These are phyloP conservation scores for Starmerella stellata DNA, from an alignment of 805 yeast genomes.

Conservation along the genomic window DNA sequence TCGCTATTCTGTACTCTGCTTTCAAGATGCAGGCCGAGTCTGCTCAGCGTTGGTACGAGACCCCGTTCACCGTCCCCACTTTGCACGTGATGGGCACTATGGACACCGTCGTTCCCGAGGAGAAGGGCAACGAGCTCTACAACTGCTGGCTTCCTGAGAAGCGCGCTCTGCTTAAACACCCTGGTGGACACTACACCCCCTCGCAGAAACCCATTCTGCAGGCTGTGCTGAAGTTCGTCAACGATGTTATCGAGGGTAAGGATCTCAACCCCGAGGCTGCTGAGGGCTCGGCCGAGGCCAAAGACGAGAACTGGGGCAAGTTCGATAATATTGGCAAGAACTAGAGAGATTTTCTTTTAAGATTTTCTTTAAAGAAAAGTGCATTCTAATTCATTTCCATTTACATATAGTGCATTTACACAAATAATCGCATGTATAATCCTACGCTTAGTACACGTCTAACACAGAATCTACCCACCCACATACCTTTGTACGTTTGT, in stretches of 20 bases:
- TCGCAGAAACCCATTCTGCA: constrained; percentile 44
- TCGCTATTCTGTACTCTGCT: constrained; percentile 64
- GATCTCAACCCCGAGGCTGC: constrained; percentile 5
- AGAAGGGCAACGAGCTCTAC: constrained; percentile 44
- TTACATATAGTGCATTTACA: no score
- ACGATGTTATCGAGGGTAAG: background rate
- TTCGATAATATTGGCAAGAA: constrained; percentile 24
- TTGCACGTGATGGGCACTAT: constrained; percentile 71
- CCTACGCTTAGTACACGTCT: no score
- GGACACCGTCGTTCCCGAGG: constrained; percentile 69
- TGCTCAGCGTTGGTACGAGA: constrained; percentile 21
- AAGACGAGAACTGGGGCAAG: constrained; percentile 23
- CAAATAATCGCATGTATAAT: no score
- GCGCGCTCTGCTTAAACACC: constrained; percentile 48
- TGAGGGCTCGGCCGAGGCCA: background rate
- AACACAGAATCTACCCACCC: no score
- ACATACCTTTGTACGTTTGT: no score
- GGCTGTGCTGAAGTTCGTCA: constrained; percentile 20
- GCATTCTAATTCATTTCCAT: no score
- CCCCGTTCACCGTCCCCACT: constrained; percentile 26
- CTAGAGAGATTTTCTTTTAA: background rate
- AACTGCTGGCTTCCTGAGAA: constrained; percentile 30
- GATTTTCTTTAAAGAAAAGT: no score
- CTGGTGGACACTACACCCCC: constrained; percentile 96
- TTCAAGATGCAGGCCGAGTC: constrained; percentile 20